Conservation (phyloP, 164 flowering plant genomes). For the Stephania cephalantha region DNA sequence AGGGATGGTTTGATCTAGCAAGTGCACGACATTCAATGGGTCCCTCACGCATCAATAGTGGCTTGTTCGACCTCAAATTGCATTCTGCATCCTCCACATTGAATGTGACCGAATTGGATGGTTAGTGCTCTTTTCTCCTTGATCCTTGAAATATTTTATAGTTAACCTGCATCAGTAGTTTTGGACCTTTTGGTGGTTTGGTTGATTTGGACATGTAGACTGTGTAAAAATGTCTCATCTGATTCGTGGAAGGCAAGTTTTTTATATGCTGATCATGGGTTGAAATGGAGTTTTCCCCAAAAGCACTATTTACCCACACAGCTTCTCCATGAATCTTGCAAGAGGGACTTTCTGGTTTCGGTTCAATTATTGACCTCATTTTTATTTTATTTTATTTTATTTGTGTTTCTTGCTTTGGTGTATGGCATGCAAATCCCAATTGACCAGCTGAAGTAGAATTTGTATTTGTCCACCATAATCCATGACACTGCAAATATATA, state of each 20-base stretch:
- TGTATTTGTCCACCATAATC: too few relatives aligned
- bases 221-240: background rate
- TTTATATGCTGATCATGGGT: background rate
- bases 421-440: too few relatives aligned
- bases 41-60: slow-evolving; percentile 47
- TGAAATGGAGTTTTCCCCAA: background rate
- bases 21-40: slow-evolving; percentile 89
- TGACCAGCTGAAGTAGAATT: too few relatives aligned
- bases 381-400: too few relatives aligned
- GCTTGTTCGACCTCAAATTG: slow-evolving; percentile 53
- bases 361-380: too few relatives aligned
- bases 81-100: slow-evolving; percentile 66
- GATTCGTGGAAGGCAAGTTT: background rate
- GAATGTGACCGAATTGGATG: slow-evolving; percentile 28
- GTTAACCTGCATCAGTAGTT: background rate
- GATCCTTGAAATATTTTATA: too few relatives aligned
- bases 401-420: too few relatives aligned
- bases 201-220: background rate
- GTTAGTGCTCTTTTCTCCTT: slow-evolving; percentile 14
- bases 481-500: too few relatives aligned
- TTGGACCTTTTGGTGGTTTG: background rate
- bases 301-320: background rate
- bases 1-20: slow-evolving; percentile 87
- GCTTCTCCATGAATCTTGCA: background rate
- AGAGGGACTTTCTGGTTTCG: background rate